Base-by-base conservation (phyloP, 208 protist species). In the Crithidia bombi region DNA sequence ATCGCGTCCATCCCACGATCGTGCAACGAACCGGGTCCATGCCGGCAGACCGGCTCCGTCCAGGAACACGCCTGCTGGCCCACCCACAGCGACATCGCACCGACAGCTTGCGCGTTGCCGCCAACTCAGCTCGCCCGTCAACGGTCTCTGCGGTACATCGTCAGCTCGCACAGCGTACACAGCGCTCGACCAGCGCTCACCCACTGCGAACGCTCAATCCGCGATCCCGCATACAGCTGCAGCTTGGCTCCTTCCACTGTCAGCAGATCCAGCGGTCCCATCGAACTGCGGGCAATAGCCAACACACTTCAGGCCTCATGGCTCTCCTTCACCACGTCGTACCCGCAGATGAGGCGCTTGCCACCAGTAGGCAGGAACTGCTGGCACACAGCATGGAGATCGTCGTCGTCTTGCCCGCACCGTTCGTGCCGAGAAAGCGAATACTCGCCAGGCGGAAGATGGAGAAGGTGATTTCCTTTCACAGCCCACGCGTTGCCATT, bases 261-360 rank as follows among this genome's bases (percentile, higher is more conserved):
- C 39, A 99, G 70, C 62, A 98, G 79, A 32, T 93, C 86, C 55
- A 96, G 89, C 3, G n/a, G 93, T 75, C 11, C 97, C 87, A 78
- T 98, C 96, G 81, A 98, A 98, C 82, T 99, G 97, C 51, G 97
- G 97, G 82, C 97, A 99, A 55, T 98, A 96, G 25, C 98, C 98
- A 47, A 98, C 89, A 62, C 62, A 88, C 58, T 57, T 81, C 38
- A 89, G 68, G 85, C 85, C 36, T 83, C 77, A 11, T 41, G 25
- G 63, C 15, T 88, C 23, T 61, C 35, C 28, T 85, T 75, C 21
- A 86, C 77, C 1, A 25, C 17, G 33, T 79, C 57, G 21, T 82
- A 54, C 26, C 85, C 83, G 43, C 78, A 79, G 30, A 92, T 71
- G 54, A 39, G 61, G 9, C 74, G 82, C 26, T 65, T 59, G 23